Conservation (phyloP, 495 filamentous ascomycete species). For the Podospora fimiseda region DNA sequence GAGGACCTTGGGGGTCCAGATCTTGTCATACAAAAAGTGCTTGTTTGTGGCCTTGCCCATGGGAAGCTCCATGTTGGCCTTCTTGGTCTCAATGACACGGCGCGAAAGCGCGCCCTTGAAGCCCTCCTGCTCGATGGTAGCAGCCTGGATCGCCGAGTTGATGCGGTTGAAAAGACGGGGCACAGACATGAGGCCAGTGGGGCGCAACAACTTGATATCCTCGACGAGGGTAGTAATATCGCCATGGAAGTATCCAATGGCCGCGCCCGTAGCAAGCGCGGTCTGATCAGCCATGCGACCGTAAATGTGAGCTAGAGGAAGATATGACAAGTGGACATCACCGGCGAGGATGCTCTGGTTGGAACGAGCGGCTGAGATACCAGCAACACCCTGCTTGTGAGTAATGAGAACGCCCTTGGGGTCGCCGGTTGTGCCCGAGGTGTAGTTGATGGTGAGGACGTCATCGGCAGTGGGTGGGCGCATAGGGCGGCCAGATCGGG, state of each 20-base stretch:
- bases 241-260: slow-evolving; percentile 93
- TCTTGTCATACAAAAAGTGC: slow-evolving; percentile 82
- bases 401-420: slow-evolving; percentile 91
- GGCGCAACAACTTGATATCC: slow-evolving; percentile 80
- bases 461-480: slow-evolving; percentile 69
- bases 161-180: slow-evolving; percentile 93
- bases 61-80: slow-evolving; percentile 66
- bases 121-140: slow-evolving; percentile 71
- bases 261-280: slow-evolving; percentile 61
- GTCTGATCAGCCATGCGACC: slow-evolving; percentile 76
- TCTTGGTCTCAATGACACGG: slow-evolving; percentile 71
- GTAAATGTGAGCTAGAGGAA: slow-evolving; percentile 93
- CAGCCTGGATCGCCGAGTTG: slow-evolving; percentile 67
- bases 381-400: slow-evolving; percentile 74
- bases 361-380: slow-evolving; percentile 51
- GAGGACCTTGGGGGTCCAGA: slow-evolving; percentile 89
- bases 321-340: slow-evolving; percentile 74
- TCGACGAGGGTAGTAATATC: slow-evolving; percentile 83
- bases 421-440: slow-evolving; percentile 88
- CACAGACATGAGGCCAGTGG: slow-evolving; percentile 80
- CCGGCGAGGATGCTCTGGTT: slow-evolving; percentile 42
- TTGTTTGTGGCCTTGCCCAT: slow-evolving; percentile 66
- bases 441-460: slow-evolving; percentile 94
- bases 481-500: slow-evolving; percentile 54
- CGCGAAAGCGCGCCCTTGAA: slow-evolving; percentile 77